Conservation (phyloP, 164 flowering plant genomes). For the Aristolochia californica region DNA sequence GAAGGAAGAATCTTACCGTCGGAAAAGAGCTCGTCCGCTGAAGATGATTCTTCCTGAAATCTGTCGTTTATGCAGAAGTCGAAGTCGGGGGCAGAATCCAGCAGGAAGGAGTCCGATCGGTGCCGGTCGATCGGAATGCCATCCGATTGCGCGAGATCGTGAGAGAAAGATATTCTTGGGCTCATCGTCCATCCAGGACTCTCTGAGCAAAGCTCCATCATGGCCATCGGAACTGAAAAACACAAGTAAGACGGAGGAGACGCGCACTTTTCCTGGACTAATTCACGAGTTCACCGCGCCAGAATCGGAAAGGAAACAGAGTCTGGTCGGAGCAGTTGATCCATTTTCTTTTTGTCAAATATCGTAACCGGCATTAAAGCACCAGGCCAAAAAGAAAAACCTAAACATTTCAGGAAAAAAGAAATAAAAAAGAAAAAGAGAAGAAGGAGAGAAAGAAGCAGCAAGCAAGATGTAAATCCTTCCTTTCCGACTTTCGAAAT, state of each 20-base stretch:
- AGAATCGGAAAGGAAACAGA: no score
- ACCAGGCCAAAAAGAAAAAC: no score
- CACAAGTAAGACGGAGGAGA: no score
- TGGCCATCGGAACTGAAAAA: not conserved
- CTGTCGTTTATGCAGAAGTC: constrained; percentile 41
- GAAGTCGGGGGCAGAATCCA: constrained; percentile 41
- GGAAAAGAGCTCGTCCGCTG: constrained; percentile 74
- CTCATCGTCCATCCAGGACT: constrained; percentile 21
- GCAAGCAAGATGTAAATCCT: no score
- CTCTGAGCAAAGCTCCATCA: constrained; percentile 4
- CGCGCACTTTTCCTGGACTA: not conserved
- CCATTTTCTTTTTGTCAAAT: no score
- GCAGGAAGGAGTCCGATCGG: constrained; percentile 24
- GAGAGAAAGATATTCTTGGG: constrained; percentile 75
- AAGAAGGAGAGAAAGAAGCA: no score
- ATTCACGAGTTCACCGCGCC: not conserved
- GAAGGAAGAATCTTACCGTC: constrained; percentile 59
- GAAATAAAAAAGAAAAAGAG: no score
- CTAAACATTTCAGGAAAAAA: no score
- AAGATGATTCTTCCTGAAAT: constrained; percentile 26
- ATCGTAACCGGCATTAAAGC: no score
- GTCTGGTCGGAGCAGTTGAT: no score
- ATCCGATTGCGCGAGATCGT: constrained; percentile 42
- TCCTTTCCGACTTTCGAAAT: no score
- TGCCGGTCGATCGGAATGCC: constrained; percentile 12